Evolutionary conservation across 306 rosid species (phyloP), one percentile per base, ranked within the genome.

Genomic region (Inga leiocalycina): DNA sequence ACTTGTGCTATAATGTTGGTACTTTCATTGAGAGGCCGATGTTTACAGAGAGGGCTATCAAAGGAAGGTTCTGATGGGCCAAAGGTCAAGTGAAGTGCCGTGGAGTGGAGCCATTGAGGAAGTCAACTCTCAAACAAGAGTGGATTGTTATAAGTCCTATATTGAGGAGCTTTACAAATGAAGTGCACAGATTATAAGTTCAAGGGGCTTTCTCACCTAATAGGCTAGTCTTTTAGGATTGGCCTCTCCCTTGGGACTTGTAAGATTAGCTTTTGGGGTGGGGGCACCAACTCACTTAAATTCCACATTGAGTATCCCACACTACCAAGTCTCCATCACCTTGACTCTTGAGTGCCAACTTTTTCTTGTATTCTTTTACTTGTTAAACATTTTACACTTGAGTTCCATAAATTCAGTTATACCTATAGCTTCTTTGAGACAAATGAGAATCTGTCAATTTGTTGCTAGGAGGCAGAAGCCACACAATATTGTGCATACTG

Each of bases 381-480:
- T 46, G 51, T 48, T 59, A 48, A 65, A 72, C 37, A 62, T 74
- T 83, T 71, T 51, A 48, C 12, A 52, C 54, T 70, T 9, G 5
- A 17, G 65, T 24, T 43, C 43, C 0, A 10, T 10, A 46, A 17
- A 22, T 80, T 17, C 35, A 32, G 30, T 39, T 45, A 30, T 66
- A n/a, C 67, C 16, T 56, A 43, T 17, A 43, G 35, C 32, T 44
- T 74, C 27, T 64, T 17, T 16, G 10, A 20, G 57, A 79, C 54
- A 44, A 32, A 13, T 44, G 68, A 54, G 66, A 74, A 74, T 66
- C 65, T 37, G 77, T 67, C 59, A 52, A 19, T 56, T 32, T 45
- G 44, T 54, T 84, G 73, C 59, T 45, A 56, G 77, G 62, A 56
- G 73, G 59, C 57, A 51, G 81, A 80, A 67, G 54, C 48, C 67